Conservation (phyloP, 345 rosid species). For the Acer campestre region DNA sequence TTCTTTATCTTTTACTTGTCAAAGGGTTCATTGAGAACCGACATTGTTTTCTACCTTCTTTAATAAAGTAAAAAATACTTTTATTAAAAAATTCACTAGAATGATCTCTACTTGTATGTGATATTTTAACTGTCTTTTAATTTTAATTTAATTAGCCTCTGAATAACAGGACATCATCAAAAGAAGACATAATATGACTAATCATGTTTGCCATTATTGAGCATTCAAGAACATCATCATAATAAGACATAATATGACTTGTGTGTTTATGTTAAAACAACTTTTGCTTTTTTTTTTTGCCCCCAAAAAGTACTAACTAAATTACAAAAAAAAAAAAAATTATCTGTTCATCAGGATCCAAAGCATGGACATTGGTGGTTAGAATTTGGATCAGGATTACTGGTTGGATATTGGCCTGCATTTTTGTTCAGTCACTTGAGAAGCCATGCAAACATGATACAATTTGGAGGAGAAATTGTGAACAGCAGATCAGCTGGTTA, state of each 20-base stretch:
- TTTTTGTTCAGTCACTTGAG: slow-evolving; percentile 83
- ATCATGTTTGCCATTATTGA: slow-evolving; percentile 12
- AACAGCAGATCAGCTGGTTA: slow-evolving; percentile 73
- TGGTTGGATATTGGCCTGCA: slow-evolving; percentile 97
- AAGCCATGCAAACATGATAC: slow-evolving; percentile 93
- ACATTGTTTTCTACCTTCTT: slow-evolving; percentile 14
- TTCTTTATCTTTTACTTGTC: slow-evolving; percentile 10
- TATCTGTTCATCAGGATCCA: slow-evolving; percentile 69
- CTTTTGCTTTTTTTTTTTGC: background rate
- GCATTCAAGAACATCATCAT: background rate
- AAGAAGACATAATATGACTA: background rate
- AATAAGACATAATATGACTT: background rate
- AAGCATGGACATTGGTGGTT: slow-evolving; percentile 99
- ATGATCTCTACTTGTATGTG: background rate
- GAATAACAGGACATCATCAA: background rate
- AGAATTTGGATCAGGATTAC: slow-evolving; percentile 75
- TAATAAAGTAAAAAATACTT: slow-evolving; percentile 7
- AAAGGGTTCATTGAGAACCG: slow-evolving; percentile 27
- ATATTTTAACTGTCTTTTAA: background rate
- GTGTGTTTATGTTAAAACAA: background rate
- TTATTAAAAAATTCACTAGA: background rate
- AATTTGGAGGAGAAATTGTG: slow-evolving; percentile 92
- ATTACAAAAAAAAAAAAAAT: background rate
- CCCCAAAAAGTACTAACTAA: slow-evolving; percentile 15
- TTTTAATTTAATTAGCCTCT: background rate